Evolutionary conservation across 176 grass and related monocot species (phyloP).

Genomic region (Triticum dicoccoides): DNA sequence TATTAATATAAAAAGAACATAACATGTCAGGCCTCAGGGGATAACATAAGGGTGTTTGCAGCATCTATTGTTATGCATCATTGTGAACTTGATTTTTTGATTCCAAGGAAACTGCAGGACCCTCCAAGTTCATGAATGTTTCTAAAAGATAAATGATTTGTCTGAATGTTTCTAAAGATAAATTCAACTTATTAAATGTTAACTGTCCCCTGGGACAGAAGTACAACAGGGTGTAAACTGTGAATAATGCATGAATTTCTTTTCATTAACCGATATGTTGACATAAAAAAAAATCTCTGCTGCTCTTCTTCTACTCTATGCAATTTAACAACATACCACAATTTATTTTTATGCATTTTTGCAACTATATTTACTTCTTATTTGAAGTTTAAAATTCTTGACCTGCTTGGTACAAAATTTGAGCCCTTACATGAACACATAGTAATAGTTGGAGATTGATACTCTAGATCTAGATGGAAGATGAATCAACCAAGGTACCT

Average conservation of each 20-base stretch:
- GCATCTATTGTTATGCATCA: neutral
- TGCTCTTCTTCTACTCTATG: neutral
- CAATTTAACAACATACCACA: neutral
- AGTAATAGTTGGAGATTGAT: neutral
- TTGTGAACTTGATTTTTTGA: conserved; percentile 5
- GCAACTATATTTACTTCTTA: neutral
- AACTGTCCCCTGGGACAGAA: neutral
- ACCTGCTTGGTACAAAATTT: neutral
- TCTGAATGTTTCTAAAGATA: neutral
- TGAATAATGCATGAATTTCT: neutral
- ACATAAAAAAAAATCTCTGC: neutral
- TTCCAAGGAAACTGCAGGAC: neutral
- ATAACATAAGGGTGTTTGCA: neutral
- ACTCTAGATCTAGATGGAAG: neutral
- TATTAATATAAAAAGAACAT: neutral
- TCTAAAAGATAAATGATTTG: neutral
- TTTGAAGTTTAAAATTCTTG: neutral
- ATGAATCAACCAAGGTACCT: conserved; percentile 48
- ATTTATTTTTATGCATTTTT: neutral
- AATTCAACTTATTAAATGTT: neutral
- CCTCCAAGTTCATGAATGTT: conserved; percentile 12
- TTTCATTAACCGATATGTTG: neutral
- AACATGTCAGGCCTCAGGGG: conserved; percentile 5
- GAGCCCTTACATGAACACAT: neutral
- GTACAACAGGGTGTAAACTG: neutral